phyloP scores from a whole-genome alignment of 768 basidiomycete species.

The Pilatotrama ljubarskyi region DNA sequence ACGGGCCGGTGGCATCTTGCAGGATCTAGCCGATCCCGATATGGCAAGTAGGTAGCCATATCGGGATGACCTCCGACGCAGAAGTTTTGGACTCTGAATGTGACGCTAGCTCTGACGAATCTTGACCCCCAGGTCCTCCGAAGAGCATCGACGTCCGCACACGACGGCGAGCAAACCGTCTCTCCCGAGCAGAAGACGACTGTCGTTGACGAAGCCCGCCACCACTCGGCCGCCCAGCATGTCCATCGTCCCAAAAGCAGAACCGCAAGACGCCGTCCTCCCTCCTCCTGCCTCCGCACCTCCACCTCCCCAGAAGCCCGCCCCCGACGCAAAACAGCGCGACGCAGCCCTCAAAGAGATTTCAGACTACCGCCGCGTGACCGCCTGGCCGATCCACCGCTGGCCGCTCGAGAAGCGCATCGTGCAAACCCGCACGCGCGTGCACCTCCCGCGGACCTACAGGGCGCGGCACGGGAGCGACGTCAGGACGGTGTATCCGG shows the following conservation, averaged over 20 bases:
- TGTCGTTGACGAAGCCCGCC: background rate
- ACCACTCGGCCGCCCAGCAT: background rate
- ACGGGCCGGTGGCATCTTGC: background rate
- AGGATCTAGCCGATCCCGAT: background rate
- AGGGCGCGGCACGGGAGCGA: constrained; percentile 39
- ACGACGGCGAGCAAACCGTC: background rate
- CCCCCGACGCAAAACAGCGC: constrained; percentile 22
- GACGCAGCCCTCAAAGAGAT: constrained; percentile 33
- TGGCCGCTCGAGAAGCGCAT: constrained; percentile 41
- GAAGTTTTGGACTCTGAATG: background rate
- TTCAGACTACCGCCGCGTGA: constrained; percentile 34
- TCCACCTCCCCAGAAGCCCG: background rate
- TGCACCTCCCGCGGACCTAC: constrained; percentile 44
- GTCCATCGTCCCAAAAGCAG: constrained; percentile 14
- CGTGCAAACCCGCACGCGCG: constrained; percentile 31
- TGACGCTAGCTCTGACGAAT: background rate
- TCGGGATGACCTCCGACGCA: background rate
- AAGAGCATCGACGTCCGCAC: background rate
- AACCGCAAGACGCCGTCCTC: constrained; percentile 16
- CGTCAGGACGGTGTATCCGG: constrained; percentile 32
- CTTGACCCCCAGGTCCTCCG: background rate
- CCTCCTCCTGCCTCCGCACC: background rate
- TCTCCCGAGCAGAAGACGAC: background rate
- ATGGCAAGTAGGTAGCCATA: constrained; percentile 4
- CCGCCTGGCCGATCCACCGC: constrained; percentile 41